A percentile compares a stretch with the other conserved stretches of the same genome.
Conservation (phyloP, 495 filamentous ascomycete species). For the Penicillium antarcticum region DNA sequence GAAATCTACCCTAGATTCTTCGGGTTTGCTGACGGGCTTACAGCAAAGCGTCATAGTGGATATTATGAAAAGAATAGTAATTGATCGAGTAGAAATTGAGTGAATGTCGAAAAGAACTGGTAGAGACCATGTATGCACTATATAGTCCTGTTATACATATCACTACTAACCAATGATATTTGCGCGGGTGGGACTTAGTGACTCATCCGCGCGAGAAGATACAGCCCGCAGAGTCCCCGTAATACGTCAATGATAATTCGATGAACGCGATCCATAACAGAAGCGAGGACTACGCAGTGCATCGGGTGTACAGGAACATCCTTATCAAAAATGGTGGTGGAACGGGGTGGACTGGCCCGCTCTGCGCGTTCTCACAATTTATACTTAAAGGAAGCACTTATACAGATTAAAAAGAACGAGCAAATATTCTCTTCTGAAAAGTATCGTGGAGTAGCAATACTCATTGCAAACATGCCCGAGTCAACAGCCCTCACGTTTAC, state of each 20-base stretch:
- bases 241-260: not conserved
- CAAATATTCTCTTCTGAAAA: not conserved
- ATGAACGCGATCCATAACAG: no score
- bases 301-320: not conserved
- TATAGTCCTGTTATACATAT: not conserved
- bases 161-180: not conserved
- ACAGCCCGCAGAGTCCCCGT: not conserved
- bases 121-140: not conserved
- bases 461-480: no score
- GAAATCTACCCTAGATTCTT: constrained; percentile 49
- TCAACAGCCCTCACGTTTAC: constrained; percentile 1
- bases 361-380: not conserved
- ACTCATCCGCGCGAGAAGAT: not conserved
- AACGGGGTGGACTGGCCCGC: not conserved
- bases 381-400: not conserved
- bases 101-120: no score
- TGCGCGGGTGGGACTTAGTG: not conserved
- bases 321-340: not conserved
- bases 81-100: no score
- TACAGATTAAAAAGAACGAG: not conserved
- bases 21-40: constrained; percentile 1
- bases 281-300: no score
- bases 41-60: not conserved
- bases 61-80: not conserved
- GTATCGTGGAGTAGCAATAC: no score